These are phyloP conservation scores for Psophocarpus tetragonolobus DNA, from an alignment of 306 rosid genomes.

Conservation along the genomic window DNA sequence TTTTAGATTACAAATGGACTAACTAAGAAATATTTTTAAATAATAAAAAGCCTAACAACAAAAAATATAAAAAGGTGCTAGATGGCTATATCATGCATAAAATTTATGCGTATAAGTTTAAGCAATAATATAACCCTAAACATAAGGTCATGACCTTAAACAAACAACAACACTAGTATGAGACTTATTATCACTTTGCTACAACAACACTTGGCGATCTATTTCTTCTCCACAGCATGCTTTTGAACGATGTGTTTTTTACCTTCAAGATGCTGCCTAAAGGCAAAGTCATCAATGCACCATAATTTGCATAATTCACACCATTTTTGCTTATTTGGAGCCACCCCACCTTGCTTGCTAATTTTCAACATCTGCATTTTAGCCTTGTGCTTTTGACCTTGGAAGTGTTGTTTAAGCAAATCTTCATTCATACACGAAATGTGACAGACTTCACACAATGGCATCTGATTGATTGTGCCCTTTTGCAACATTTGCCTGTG, in stretches of 20 bases:
- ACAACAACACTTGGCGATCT: too few species aligned
- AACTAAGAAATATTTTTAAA: too few species aligned
- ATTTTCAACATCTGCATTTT: slow-evolving; percentile 1
- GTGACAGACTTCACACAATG: slow-evolving; percentile 33
- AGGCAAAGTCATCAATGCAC: slow-evolving; percentile 31
- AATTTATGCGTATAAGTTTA: too few species aligned
- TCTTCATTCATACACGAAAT: slow-evolving; percentile 27
- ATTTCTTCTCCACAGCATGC: slow-evolving; percentile 10
- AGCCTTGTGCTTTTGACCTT: slow-evolving; percentile 32
- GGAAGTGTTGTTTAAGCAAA: slow-evolving; percentile 28
- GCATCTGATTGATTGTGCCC: not conserved
- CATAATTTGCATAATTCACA: slow-evolving; percentile 36
- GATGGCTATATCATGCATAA: too few species aligned
- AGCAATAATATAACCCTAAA: too few species aligned
- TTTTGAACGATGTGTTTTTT: slow-evolving; percentile 25
- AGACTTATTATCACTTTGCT: too few species aligned
- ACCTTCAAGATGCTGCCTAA: slow-evolving; percentile 36
- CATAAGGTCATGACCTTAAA: too few species aligned
- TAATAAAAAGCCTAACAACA: too few species aligned
- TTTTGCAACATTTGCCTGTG: slow-evolving; percentile 4
- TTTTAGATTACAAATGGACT: too few species aligned
- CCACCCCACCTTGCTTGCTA: not conserved
- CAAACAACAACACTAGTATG: too few species aligned
- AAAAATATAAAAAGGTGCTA: too few species aligned
- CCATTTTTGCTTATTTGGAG: slow-evolving; percentile 20